phyloP scores from a whole-genome alignment of 2,329 filamentous ascomycete genomes.

The Colletotrichum sp. region DNA sequence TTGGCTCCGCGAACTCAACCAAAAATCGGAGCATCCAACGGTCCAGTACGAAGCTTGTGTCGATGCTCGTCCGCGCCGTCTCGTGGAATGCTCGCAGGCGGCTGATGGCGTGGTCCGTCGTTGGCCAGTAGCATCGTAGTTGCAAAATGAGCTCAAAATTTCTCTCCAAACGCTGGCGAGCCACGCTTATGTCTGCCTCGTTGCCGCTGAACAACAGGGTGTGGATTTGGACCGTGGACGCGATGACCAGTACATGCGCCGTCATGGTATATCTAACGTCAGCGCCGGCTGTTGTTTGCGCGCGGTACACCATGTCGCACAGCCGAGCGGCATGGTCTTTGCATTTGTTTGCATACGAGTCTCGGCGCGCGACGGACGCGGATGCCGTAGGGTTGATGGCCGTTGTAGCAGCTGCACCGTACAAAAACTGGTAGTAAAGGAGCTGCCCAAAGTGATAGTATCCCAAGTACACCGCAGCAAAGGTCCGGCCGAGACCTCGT shows the following conservation, averaged over 20 bases:
- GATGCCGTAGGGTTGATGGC: conserved; percentile 13
- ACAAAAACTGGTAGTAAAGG: conserved; percentile 51
- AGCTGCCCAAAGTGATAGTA: conserved; percentile 51
- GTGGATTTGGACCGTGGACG: conserved; percentile 51
- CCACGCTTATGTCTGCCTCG: conserved; percentile 36
- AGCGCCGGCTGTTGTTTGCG: conserved; percentile 37
- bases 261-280: conserved; percentile 48
- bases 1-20: conserved; percentile 32
- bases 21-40: conserved; percentile 46
- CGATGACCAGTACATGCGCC: conserved; percentile 49
- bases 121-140: conserved; percentile 45
- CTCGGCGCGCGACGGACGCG: conserved; percentile 19
- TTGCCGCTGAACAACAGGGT: conserved; percentile 44
- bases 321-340: conserved; percentile 42
- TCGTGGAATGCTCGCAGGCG: conserved; percentile 46
- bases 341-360: conserved; percentile 42
- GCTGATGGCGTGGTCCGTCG: conserved; percentile 39
- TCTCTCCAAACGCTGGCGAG: conserved; percentile 39
- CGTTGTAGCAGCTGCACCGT: conserved; percentile 23
- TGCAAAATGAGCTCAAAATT: conserved; percentile 49
- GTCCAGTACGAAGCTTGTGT: conserved; percentile 43
- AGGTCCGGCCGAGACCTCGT: conserved; percentile 44
- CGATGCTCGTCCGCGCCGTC: conserved; percentile 39
- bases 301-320: conserved; percentile 44
- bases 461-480: conserved; percentile 49